phyloP scores from a whole-genome alignment of 495 filamentous ascomycete species.

The Penicillium malachiteum region DNA sequence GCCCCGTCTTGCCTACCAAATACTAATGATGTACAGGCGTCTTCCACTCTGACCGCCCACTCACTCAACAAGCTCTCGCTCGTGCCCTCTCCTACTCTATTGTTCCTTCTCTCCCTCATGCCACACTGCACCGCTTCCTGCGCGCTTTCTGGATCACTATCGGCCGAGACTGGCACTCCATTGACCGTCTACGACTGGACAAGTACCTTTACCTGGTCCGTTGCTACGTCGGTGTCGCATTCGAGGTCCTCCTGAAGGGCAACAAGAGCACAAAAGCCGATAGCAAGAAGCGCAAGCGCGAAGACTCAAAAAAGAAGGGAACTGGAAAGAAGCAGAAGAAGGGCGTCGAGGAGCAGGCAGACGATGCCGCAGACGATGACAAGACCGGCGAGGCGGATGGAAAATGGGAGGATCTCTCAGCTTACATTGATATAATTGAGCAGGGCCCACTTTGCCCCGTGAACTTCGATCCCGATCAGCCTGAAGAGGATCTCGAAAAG shows the following conservation, averaged over 20 bases:
- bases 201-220: constrained; percentile 89
- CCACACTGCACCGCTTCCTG: constrained; percentile 55
- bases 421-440: constrained; percentile 43
- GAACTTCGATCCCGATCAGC: constrained; percentile 44
- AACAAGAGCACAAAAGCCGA: constrained; percentile 13
- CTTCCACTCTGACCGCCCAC: constrained; percentile 89
- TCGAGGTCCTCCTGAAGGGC: constrained; percentile 46
- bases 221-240: constrained; percentile 66
- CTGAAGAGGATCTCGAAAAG: constrained; percentile 27
- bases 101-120: constrained; percentile 59
- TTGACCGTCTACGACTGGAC: constrained; percentile 86
- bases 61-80: constrained; percentile 82
- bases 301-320: constrained; percentile 28
- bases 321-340: constrained; percentile 48
- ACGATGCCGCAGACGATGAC: constrained; percentile 10
- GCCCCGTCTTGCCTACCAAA: background rate
- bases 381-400: constrained; percentile 32
- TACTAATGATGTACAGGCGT: constrained; percentile 49
- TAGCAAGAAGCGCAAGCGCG: constrained; percentile 31
- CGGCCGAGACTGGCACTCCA: constrained; percentile 72
- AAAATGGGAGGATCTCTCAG: constrained; percentile 39
- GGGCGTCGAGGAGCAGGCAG: constrained; percentile 12
- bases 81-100: constrained; percentile 76
- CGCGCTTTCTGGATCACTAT: constrained; percentile 90
- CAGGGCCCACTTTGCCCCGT: constrained; percentile 44